Evolutionary conservation across 495 filamentous ascomycete genomes (phyloP).

Genomic region (Aspergillus campestris): DNA sequence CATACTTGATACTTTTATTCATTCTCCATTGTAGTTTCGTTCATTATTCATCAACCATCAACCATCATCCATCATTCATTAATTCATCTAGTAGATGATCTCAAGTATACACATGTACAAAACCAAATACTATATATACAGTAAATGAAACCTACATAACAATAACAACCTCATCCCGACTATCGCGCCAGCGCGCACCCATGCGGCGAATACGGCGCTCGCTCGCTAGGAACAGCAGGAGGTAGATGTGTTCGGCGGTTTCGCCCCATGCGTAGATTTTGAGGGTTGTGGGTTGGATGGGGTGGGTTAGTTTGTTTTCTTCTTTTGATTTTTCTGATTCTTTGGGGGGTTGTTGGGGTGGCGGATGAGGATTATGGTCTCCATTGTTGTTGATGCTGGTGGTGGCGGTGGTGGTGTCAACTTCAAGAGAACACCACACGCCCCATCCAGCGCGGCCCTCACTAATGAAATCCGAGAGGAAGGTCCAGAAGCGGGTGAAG

Average conservation of each 20-base stretch:
- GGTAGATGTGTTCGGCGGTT: constrained; percentile 52
- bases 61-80: background rate
- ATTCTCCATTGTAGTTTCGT: too few species aligned
- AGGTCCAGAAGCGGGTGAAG: constrained; percentile 50
- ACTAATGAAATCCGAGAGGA: constrained; percentile 48
- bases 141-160: constrained; percentile 21
- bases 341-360: background rate
- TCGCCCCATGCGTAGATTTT: constrained; percentile 62
- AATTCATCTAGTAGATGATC: background rate
- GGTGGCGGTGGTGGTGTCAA: constrained; percentile 16
- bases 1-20: too few species aligned
- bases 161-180: constrained; percentile 40
- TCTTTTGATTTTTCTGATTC: background rate
- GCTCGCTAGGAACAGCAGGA: constrained; percentile 57
- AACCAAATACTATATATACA: background rate
- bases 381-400: background rate
- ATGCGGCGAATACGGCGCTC: constrained; percentile 45
- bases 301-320: background rate
- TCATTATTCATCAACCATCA: background rate
- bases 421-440: constrained; percentile 43
- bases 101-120: too few species aligned
- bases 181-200: constrained; percentile 51
- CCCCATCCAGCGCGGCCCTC: constrained; percentile 61
- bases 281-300: constrained; percentile 20
- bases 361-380: too few species aligned